Evolutionary conservation across 345 rosid species (phyloP), one percentile per base, ranked within the genome.

Genomic region (Adansonia digitata): DNA sequence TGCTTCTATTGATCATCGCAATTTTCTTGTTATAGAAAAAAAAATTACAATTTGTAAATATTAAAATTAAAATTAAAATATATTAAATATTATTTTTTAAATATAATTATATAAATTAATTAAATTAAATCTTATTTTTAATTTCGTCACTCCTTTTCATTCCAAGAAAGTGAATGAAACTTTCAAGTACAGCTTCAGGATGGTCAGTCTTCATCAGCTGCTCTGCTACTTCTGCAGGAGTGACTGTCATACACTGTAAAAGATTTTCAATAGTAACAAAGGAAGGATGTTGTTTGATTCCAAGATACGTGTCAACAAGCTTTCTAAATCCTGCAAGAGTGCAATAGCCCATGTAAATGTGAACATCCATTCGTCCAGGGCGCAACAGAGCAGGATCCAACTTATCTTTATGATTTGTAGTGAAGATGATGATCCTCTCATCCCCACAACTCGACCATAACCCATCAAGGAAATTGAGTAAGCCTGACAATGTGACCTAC

Each of bases 151-250:
- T 82, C 11, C 17, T 76, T 78, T 77, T 82, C 39, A 1, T 7
- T 8, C 34, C 26, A 0, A 87, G 82, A 70, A 87, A 85, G 18
- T 76, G 74, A 26, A 81, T 9, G 20, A 87, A 62, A 52, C 75
- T 77, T 18, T 37, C 20, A 3, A 85, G 81, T 8, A 78, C 80
- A 7, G 53, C 35, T 6, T 62, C 48, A 2, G 74, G 68, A 8
- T 76, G 76, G 12, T 84, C 79, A 5, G 79, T 78, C 71, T 81
- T 74, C 82, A 87, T 78, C 4, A 88, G 82, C 57, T 86, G 84
- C 66, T 80, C 83, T 1, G 87, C 87, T 1, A 82, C 76, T 60
- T 77, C 80, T 0, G 80, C 77, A 5, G 80, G 80, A 42, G 73
- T 73, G 3, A 77, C 29, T 1, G n/a, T 35, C 11, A 20, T n/a